Base-by-base conservation (phyloP, 441 rosid genomes). In the Flueggea neowawraea region DNA sequence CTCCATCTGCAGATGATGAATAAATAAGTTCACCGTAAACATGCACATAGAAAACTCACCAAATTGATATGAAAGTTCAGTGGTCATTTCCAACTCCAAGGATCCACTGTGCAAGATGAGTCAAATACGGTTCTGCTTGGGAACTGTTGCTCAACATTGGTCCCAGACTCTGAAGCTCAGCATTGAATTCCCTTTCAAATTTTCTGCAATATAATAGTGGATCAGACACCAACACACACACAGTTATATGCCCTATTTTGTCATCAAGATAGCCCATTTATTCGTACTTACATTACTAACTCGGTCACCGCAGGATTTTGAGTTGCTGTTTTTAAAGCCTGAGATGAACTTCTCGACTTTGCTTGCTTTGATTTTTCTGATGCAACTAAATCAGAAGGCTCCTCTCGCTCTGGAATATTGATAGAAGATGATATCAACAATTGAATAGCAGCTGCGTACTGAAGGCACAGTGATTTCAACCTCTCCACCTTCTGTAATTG, bases 51-150 rank as follows among this genome's bases (percentile, higher is more conserved):
- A 36, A 12, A 47, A 47, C 14, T 14, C 9, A 47, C 50, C 12
- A 14, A 47, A 47, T 12, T 47, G 14, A 9, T 10, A 47, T 12
- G 1, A 9, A 47, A 10, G 14, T 11, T 47, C 12, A 14, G 0
- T 71, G 66, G 63, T 82, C 94, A 57, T 78, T 80, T 16, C 90
- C 78, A 61, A 76, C 81, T 10, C 98, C 97, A 16, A 95, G 95
- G 72, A 95, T 83, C 89, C 87, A 88, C 74, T 91, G 97, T 55
- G 98, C 91, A 69, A 95, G 98, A 82, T 90, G 99, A 65, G 89
- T 90, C 82, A 91, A 76, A 78, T 91, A 83, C 14, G 99, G 99
- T 69, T 95, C 96, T 57, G 91, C 91, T 74, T 88, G 98, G 45
- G 98, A 85, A 70, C 84, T 87, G 61, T 72, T 82, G 80, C 96